Evolutionary conservation across 768 basidiomycete genomes (phyloP), one percentile per base, ranked within the genome.

Genomic region (Pleurotus tuoliensis): DNA sequence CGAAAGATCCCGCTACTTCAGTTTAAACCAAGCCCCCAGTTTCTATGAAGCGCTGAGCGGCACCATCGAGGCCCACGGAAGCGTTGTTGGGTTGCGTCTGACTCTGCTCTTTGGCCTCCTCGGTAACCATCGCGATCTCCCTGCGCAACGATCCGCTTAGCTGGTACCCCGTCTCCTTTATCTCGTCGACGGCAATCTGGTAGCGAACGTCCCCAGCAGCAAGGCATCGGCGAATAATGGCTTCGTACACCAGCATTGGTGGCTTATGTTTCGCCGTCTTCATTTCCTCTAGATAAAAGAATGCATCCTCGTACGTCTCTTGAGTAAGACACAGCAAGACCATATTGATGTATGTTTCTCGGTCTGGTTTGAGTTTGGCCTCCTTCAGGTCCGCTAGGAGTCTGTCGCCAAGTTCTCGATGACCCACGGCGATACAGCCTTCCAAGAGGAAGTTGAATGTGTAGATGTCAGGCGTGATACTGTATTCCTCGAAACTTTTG

Each of bases 221-320:
- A 12, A 83, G 66, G 62, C 89, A 92, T 62, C 77, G 85, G 46
- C 75, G 73, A 43, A 86, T 70, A 56, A 94, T 71, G 1, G 73
- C 72, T 34, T 80, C 76, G 69, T 94, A 94, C 27, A 87, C 69
- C 1, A 64, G 63, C 22, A 63, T 63, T 8, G 80, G 67, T 0
- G 92, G 90, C 18, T 60, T 52, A 62, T 82, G 73, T 7, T 74
- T 74, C 37, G 77, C 78, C 0, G 76, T 70, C 68, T 94, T 94
- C 88, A 92, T 91, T 73, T 90, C 88, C 67, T 94, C 92, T 30
- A 96, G 78, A 69, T 91, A 93, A 65, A 84, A 86, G 72, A 94
- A 94, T 0, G 92, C 90, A 59, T 92, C 90, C 64, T 94, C 92
- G 69, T 92, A 95, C 2, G 73, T 76, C 6, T 80, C 68, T 63